Evolutionary conservation across 1,284 basidiomycete genomes (phyloP), one percentile per base, ranked within the genome.

Genomic region (Heliocybe sulcata): DNA sequence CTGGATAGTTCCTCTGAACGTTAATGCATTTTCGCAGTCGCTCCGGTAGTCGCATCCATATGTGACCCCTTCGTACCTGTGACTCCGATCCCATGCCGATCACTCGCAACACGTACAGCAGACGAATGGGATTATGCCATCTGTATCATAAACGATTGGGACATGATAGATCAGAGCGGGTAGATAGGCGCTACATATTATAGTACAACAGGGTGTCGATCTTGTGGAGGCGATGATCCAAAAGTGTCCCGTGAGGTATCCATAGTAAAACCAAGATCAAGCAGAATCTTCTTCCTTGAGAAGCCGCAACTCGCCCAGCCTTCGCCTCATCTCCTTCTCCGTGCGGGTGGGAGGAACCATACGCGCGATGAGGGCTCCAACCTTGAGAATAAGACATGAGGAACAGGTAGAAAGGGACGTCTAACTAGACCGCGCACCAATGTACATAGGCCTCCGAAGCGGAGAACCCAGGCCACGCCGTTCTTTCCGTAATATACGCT

Each of bases 391-490:
- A 51, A 27, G 26, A 33, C 25, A 53, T 55, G 26, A 58, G 45
- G 23, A 54, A 49, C 47, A 47, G 26, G 42, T 25, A 33, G 54
- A 16, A 23, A 45, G 47, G 47, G 50, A 3, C 52, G 56, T 6
- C 27, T n/a, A 35, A 35, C 33, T 6, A 22, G 51, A 54, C 19
- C 69, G 76, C 77, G 61, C 61, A 82, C 77, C 57, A 95, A 71
- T 0, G 93, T 86, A 67, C 87, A 92, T 8, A 92, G 64, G 31
- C 94, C 94, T 50, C 94, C 94, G 64, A 97, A 97, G 12, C 94
- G 82, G 52, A 98, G 72, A 3, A 97, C 92, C 94, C 94, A 98
- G 1, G 88, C 90, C 20, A 95, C 91, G 47, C 93, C 93, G 56
- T 84, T 86, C 74, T 92, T 93, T 42, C 85, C 90, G 57, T 80